phyloP scores from a whole-genome alignment of 164 flowering plant genomes.

The Macadamia tetraphylla region DNA sequence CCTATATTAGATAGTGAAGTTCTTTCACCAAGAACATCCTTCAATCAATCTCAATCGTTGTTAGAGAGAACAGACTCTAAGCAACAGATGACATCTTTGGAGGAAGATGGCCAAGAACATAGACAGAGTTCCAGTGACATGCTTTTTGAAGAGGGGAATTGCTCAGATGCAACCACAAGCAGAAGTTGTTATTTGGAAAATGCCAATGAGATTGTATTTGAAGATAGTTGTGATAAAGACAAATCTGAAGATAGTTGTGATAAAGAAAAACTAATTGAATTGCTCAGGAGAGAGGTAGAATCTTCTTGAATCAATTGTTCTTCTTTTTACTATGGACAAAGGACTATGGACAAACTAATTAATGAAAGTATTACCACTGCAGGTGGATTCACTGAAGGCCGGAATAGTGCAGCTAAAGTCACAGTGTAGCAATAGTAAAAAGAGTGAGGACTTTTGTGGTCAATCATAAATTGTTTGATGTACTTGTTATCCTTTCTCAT shows the following conservation, averaged over 20 bases:
- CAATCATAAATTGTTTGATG: background rate
- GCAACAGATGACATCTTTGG: slow-evolving; percentile 10
- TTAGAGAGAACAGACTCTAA: slow-evolving; percentile 12
- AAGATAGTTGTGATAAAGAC: slow-evolving; percentile 28
- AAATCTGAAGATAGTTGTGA: slow-evolving; percentile 12
- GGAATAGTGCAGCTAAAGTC: slow-evolving; percentile 54
- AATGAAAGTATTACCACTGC: slow-evolving; percentile 14
- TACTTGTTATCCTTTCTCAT: slow-evolving; percentile 4
- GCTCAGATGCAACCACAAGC: slow-evolving; percentile 13
- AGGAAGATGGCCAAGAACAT: slow-evolving; percentile 19
- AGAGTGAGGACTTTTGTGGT: slow-evolving; percentile 5
- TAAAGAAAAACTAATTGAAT: slow-evolving; percentile 35
- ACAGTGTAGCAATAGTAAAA: slow-evolving; percentile 16
- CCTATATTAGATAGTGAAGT: slow-evolving; percentile 26
- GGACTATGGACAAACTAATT: background rate
- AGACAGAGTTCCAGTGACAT: slow-evolving; percentile 13
- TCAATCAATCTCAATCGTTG: slow-evolving; percentile 8
- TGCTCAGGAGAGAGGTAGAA: slow-evolving; percentile 59
- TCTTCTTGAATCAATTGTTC: slow-evolving; percentile 1
- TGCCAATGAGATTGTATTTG: slow-evolving; percentile 10
- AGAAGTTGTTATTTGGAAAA: slow-evolving; percentile 10
- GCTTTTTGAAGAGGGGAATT: slow-evolving; percentile 15
- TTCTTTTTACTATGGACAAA: background rate
- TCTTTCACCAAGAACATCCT: slow-evolving; percentile 4
- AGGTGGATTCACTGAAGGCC: slow-evolving; percentile 63